phyloP scores from a whole-genome alignment of 2,329 filamentous ascomycete genomes.

The Nothophaeocryptopus gaeumannii region DNA sequence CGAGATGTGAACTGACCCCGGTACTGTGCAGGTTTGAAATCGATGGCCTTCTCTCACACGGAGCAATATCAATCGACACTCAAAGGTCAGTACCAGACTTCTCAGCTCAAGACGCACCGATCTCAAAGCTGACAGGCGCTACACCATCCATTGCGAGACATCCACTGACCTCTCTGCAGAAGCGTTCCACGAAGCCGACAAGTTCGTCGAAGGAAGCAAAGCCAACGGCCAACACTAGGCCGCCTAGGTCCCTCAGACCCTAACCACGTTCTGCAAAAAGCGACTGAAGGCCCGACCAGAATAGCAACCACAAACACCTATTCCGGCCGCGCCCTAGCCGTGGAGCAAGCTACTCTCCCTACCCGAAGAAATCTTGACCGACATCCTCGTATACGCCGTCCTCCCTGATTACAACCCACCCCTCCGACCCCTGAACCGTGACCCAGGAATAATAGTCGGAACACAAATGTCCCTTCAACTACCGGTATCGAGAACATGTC shows the following conservation, averaged over 20 bases:
- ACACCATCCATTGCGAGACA: not conserved
- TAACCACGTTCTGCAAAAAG: not conserved
- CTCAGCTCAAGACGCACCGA: too few relatives aligned
- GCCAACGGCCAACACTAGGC: constrained; percentile 2
- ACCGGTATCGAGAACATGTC: not conserved
- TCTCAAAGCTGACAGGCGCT: too few relatives aligned
- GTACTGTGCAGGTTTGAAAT: too few relatives aligned
- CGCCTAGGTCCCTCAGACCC: not conserved
- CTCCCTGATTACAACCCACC: not conserved
- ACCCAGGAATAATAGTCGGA: not conserved
- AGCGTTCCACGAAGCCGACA: not conserved
- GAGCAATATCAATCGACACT: too few relatives aligned
- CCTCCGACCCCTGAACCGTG: not conserved
- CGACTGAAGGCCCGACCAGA: not conserved
- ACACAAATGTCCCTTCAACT: not conserved
- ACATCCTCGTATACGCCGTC: not conserved
- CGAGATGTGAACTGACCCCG: too few relatives aligned
- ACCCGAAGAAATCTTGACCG: not conserved
- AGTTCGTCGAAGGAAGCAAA: not conserved
- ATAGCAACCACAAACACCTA: too few relatives aligned
- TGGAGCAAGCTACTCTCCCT: not conserved
- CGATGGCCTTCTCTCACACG: too few relatives aligned
- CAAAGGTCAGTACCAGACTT: not conserved
- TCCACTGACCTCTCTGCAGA: not conserved
- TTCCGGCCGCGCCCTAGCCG: not conserved